A percentile compares a stretch with the other conserved stretches of the same genome.
Evolutionary conservation across 768 basidiomycete species (phyloP).

Genomic region (Lactifluus volemus): DNA sequence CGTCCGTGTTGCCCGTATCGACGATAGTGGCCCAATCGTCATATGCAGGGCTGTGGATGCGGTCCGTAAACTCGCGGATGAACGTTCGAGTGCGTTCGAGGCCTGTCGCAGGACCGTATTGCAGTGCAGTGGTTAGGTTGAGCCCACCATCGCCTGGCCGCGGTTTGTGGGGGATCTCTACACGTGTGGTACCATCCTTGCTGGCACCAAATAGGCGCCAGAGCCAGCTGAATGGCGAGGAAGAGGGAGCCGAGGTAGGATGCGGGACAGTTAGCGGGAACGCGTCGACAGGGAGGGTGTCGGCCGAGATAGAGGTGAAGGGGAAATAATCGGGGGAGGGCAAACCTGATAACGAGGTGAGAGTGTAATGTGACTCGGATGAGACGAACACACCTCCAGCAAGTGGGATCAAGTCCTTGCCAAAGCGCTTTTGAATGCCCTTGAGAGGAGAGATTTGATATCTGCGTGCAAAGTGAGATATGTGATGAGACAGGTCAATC

Average conservation of each 20-base stretch:
- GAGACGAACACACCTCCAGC: slow-evolving; percentile 50
- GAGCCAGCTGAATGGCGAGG: slow-evolving; percentile 44
- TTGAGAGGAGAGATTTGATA: slow-evolving; percentile 54
- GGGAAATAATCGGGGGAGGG: slow-evolving; percentile 67
- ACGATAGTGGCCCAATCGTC: slow-evolving; percentile 47
- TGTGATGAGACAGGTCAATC: slow-evolving; percentile 64
- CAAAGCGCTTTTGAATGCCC: slow-evolving; percentile 51
- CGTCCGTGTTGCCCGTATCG: slow-evolving; percentile 67
- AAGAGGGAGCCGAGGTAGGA: slow-evolving; percentile 20
- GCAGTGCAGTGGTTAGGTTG: slow-evolving; percentile 57
- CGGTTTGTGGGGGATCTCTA: slow-evolving; percentile 58
- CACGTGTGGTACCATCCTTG: slow-evolving; percentile 35
- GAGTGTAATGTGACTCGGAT: background rate
- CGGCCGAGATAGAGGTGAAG: slow-evolving; percentile 50
- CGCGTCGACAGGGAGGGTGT: slow-evolving; percentile 41
- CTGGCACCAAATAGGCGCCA: slow-evolving; percentile 42
- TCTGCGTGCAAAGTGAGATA: slow-evolving; percentile 46
- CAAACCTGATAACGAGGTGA: slow-evolving; percentile 34
- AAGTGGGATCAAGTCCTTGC: slow-evolving; percentile 47
- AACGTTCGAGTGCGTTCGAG: slow-evolving; percentile 48
- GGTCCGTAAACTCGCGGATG: slow-evolving; percentile 46
- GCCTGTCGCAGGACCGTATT: slow-evolving; percentile 54
- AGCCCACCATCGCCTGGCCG: slow-evolving; percentile 34
- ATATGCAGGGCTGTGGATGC: slow-evolving; percentile 52
- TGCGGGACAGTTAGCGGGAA: slow-evolving; percentile 33